Evolutionary conservation across 176 grass and related monocot genomes (phyloP), one percentile per base, ranked within the genome.

Genomic region (Triticum dicoccoides): DNA sequence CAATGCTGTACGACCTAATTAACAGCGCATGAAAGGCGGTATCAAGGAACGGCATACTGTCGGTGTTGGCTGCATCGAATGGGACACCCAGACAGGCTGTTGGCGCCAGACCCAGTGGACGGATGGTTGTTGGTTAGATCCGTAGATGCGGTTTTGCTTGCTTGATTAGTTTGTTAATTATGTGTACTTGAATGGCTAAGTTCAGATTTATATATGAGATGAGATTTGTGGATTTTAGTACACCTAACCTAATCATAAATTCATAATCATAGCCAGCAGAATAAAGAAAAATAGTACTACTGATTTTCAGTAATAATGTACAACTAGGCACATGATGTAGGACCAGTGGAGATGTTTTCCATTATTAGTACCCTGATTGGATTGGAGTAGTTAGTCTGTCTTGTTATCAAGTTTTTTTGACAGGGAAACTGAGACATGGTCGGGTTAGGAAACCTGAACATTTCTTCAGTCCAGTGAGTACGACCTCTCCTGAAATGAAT

Each of bases 41-140:
- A 68, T 80, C 45, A 69, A 49, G 61, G 3, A 69, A 45, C 38
- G 38, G 38, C 80, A 33, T 39, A 72, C 77, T 52, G 82, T 70
- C 77, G 77, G 69, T 25, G 82, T 82, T 88, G 69, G 69, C 68
- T 91, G 70, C 12, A 13, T 34, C n/a, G 62, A 62, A 85, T 76
- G 77, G 84, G 85, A 85, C 85, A 81, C 59, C 34, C 15, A 39
- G 69, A 76, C 56, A 84, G 81, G 45, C 81, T 84, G 81, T 65
- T 51, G 41, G 41, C 41, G 61, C 85, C 21, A 20, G 54, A 58
- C 54, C 54, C 54, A 76, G 61, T 87, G 45, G 81, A 38, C 69
- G 85, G 81, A 38, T 76, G 85, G 69, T 91, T 18, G 89, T 52
- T 88, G 69, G 77, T 37, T 70, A n/a, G 38, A 71, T 62, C 51